Percentiles rank a stretch among this genome's conserved stretches.
Conservation (phyloP, 2,329 filamentous ascomycete species). For the Pestalotiopsis sp. region DNA sequence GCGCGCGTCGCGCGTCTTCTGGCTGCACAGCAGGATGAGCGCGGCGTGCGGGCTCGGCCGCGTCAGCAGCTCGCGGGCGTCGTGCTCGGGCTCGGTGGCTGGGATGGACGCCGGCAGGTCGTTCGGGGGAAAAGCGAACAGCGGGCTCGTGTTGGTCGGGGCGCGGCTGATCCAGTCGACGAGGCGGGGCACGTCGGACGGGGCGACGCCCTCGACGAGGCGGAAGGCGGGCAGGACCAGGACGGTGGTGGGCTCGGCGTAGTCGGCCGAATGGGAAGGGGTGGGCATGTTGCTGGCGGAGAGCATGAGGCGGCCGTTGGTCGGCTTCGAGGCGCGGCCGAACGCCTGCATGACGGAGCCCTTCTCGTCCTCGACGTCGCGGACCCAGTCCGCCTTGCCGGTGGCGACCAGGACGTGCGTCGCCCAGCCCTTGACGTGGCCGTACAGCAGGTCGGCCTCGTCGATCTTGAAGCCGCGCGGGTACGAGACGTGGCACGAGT, state of each 20-base stretch:
- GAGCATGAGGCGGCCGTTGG: constrained; percentile 79
- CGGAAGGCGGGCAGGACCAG: constrained; percentile 85
- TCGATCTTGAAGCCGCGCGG: constrained; percentile 75
- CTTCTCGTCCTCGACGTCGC: constrained; percentile 85
- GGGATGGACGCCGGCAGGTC: constrained; percentile 35
- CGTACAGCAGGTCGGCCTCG: constrained; percentile 77
- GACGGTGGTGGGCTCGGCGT: constrained; percentile 73
- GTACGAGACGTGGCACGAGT: constrained; percentile 76
- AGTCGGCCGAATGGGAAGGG: constrained; percentile 64
- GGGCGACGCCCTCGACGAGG: constrained; percentile 81
- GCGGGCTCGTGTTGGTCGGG: constrained; percentile 73
- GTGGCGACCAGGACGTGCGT: constrained; percentile 92
- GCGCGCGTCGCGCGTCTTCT: constrained; percentile 89
- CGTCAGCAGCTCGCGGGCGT: constrained; percentile 32
- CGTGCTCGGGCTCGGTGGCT: constrained; percentile 31
- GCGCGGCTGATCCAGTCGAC: constrained; percentile 71
- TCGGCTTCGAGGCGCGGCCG: constrained; percentile 56
- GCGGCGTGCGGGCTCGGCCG: constrained; percentile 79
- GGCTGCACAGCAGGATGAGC: constrained; percentile 90
- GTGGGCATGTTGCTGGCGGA: constrained; percentile 90
- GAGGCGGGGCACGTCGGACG: constrained; percentile 70
- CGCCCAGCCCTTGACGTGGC: constrained; percentile 81
- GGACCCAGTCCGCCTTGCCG: constrained; percentile 93
- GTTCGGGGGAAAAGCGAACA: constrained; percentile 29
- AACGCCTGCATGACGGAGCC: constrained; percentile 83